A percentile compares a stretch with the other conserved stretches of the same genome.
These are phyloP conservation scores for Kernera saxatilis DNA, from an alignment of 345 rosid genomes.

Conservation along the genomic window DNA sequence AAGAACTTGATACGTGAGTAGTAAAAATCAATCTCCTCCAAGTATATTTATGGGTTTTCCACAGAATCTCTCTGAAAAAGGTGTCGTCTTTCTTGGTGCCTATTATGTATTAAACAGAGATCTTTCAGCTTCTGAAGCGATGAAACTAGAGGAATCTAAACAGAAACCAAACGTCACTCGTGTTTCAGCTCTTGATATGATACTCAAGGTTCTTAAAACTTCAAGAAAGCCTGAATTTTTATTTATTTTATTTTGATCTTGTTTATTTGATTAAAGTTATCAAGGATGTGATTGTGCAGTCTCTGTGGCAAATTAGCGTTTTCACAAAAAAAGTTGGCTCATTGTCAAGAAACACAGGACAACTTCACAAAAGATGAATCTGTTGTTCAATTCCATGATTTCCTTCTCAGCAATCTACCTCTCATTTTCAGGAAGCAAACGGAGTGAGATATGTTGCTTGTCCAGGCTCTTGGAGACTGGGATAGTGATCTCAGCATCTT, in stretches of 20 bases:
- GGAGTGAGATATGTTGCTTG: background rate
- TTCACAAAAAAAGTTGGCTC: background rate
- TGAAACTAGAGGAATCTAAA: background rate
- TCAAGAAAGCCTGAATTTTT: background rate
- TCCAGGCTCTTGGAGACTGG: slow-evolving; percentile 17
- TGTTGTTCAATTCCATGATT: background rate
- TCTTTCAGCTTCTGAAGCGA: background rate
- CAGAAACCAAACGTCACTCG: background rate
- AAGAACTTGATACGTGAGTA: background rate
- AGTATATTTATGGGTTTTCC: background rate
- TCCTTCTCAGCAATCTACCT: background rate
- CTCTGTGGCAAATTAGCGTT: background rate
- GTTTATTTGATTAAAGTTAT: background rate
- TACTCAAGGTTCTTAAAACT: slow-evolving; percentile 11
- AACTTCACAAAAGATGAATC: background rate
- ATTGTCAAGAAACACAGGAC: background rate
- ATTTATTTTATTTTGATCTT: background rate
- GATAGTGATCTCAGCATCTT: background rate
- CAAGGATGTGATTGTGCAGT: background rate
- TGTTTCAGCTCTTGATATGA: background rate
- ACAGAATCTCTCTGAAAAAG: background rate
- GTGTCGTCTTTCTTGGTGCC: too few relatives aligned
- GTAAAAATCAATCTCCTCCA: background rate
- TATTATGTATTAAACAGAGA: too few relatives aligned
- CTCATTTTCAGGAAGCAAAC: too few relatives aligned